phyloP scores from a whole-genome alignment of 306 rosid species.

The Casuarina cunninghamiana region DNA sequence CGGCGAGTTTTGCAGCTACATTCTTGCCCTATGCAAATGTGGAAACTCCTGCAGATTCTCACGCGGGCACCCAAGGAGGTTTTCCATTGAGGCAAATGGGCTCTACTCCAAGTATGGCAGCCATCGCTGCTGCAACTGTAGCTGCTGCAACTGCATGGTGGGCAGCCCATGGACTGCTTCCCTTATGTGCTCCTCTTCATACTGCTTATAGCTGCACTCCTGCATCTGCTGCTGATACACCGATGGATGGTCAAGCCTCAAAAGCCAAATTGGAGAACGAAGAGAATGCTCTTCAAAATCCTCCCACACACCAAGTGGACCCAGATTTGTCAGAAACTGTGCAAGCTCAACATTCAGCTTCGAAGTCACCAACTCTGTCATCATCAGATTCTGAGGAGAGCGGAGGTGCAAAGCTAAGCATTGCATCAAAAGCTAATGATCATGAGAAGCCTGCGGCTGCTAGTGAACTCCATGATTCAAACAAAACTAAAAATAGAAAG shows the following conservation, averaged over 20 bases:
- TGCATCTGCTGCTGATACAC: constrained; percentile 46
- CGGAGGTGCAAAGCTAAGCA: constrained; percentile 55
- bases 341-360: constrained; percentile 52
- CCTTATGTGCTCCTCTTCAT: constrained; percentile 76
- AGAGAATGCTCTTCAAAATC: constrained; percentile 46
- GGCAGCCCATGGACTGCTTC: constrained; percentile 91
- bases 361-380: constrained; percentile 49
- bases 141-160: constrained; percentile 99
- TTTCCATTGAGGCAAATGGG: constrained; percentile 56
- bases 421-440: constrained; percentile 44
- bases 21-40: constrained; percentile 71
- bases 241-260: constrained; percentile 50
- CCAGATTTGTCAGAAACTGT: constrained; percentile 55
- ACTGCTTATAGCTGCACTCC: constrained; percentile 57
- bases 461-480: constrained; percentile 60
- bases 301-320: constrained; percentile 42
- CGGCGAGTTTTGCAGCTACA: constrained; percentile 81
- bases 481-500: constrained; percentile 47
- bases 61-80: constrained; percentile 47
- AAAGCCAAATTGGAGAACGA: constrained; percentile 42
- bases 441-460: constrained; percentile 43
- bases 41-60: constrained; percentile 54
- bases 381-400: constrained; percentile 59
- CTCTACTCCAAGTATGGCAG: constrained; percentile 68
- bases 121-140: constrained; percentile 83